Conservation (phyloP, 345 rosid genomes). For the Camelina laxa region DNA sequence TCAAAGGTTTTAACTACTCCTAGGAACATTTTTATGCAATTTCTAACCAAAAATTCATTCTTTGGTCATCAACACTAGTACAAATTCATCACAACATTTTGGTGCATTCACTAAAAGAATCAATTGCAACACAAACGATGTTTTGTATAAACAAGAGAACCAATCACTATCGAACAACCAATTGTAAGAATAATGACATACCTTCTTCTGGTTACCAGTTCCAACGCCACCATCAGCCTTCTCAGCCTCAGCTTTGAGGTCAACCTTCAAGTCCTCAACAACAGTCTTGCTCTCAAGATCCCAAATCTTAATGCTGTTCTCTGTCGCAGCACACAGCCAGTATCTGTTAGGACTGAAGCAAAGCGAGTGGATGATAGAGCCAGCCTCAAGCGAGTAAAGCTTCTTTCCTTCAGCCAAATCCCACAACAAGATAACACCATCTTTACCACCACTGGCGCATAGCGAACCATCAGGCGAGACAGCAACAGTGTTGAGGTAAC, state of each 20-base stretch:
- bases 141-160: neutral
- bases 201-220: constrained; percentile 65
- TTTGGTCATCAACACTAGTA: neutral
- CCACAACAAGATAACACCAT: constrained; percentile 74
- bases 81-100: neutral
- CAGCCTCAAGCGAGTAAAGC: constrained; percentile 73
- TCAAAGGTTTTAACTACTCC: neutral
- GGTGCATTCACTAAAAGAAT: neutral
- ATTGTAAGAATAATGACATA: constrained; percentile 22
- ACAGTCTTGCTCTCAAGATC: constrained; percentile 90
- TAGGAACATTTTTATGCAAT: neutral
- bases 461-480: constrained; percentile 82
- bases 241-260: constrained; percentile 87
- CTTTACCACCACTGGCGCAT: constrained; percentile 85
- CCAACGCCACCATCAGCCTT: constrained; percentile 59
- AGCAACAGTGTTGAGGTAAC: constrained; percentile 79
- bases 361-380: constrained; percentile 68
- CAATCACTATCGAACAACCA: neutral
- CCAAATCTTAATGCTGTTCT: constrained; percentile 86
- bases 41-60: neutral
- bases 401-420: constrained; percentile 85
- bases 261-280: constrained; percentile 90
- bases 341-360: constrained; percentile 94
- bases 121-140: neutral
- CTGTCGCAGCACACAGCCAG: constrained; percentile 90